phyloP scores from a whole-genome alignment of 495 filamentous ascomycete species.

The Cryomyces antarcticus region DNA sequence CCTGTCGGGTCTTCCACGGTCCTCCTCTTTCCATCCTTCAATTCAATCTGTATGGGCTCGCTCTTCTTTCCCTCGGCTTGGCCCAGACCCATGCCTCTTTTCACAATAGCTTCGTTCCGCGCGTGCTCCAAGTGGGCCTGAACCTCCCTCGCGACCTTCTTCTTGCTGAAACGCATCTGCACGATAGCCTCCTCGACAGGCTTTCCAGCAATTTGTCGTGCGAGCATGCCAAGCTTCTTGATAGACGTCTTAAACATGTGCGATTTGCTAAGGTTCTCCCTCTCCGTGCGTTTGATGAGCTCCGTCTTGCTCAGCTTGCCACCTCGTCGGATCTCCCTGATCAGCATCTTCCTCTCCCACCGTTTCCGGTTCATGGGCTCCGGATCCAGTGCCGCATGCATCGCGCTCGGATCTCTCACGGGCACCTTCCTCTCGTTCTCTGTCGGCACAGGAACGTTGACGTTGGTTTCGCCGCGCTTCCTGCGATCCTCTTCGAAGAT shows the following conservation, averaged over 20 bases:
- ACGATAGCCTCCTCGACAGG: conserved; percentile 74
- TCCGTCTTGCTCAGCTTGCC: conserved; percentile 44
- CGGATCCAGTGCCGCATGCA: conserved; percentile 43
- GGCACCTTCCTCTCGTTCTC: conserved; percentile 1
- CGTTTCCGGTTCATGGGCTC: conserved; percentile 39
- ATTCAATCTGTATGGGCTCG: conserved; percentile 10
- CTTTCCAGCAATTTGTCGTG: conserved; percentile 79
- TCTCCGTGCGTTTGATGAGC: conserved; percentile 51
- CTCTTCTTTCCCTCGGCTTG: conserved; percentile 5
- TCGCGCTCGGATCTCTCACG: conserved; percentile 25
- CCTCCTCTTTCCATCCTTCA: conserved; percentile 17
- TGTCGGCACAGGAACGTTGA: conserved; percentile 1
- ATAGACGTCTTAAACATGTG: conserved; percentile 53
- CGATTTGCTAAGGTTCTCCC: conserved; percentile 39
- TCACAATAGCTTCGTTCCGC: conserved; percentile 53
- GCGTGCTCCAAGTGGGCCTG: conserved; percentile 55
- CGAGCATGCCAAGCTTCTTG: conserved; percentile 74
- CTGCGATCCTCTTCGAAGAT: conserved; percentile 33
- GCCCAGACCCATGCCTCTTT: conserved; percentile 70
- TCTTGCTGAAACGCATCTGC: conserved; percentile 91
- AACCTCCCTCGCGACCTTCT: conserved; percentile 75
- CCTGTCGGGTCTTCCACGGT: conserved; percentile 42
- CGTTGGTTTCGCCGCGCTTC: not conserved
- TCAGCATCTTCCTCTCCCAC: conserved; percentile 71
- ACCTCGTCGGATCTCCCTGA: conserved; percentile 42